phyloP scores from a whole-genome alignment of 2,329 filamentous ascomycete species.

The Colletotrichum gigasporum region DNA sequence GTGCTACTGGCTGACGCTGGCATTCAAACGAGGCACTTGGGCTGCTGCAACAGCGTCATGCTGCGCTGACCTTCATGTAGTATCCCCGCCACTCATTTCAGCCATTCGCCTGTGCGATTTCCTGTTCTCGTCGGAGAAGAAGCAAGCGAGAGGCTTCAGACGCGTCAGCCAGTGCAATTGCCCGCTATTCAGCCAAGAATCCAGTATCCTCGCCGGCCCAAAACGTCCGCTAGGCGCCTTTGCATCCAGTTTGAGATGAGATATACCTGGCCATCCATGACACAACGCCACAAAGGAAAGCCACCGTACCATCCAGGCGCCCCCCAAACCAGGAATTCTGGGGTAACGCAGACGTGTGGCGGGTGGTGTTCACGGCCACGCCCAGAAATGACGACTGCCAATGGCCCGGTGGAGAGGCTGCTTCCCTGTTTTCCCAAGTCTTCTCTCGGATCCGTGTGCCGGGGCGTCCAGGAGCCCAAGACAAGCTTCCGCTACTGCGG shows the following conservation, averaged over 20 bases:
- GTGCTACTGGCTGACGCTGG: too few relatives aligned
- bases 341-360: slow-evolving; percentile 22
- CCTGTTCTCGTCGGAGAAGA: neutral
- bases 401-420: slow-evolving; percentile 19
- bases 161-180: slow-evolving; percentile 15
- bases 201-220: neutral
- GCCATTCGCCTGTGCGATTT: neutral
- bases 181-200: neutral
- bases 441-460: slow-evolving; percentile 32
- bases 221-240: neutral
- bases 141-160: neutral
- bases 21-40: neutral
- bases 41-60: neutral
- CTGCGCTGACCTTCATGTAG: too few relatives aligned
- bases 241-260: too few relatives aligned
- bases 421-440: slow-evolving; percentile 32
- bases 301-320: slow-evolving; percentile 6
- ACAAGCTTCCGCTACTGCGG: slow-evolving; percentile 18
- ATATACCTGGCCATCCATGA: neutral
- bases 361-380: neutral
- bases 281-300: slow-evolving; percentile 21
- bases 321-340: slow-evolving; percentile 10
- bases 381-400: slow-evolving; percentile 30
- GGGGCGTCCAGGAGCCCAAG: neutral
- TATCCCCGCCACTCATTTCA: too few relatives aligned